Evolutionary conservation across 495 filamentous ascomycete genomes (phyloP).

Genomic region (Podospora fimiseda): DNA sequence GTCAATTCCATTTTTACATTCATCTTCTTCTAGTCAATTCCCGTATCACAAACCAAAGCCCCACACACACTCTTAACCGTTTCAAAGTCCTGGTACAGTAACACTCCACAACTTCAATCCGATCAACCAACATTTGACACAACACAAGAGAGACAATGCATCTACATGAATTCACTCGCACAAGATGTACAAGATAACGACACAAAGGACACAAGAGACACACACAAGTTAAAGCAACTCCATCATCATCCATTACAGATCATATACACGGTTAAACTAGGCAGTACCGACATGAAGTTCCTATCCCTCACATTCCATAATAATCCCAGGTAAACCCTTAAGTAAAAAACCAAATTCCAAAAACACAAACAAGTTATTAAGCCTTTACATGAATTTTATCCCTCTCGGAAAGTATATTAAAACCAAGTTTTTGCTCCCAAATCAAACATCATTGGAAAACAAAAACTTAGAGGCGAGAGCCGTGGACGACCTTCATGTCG

Average conservation of each 20-base stretch:
- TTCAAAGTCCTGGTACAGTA: no score
- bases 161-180: no score
- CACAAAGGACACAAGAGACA: not conserved
- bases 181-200: conserved; percentile 3
- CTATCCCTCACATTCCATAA: not conserved
- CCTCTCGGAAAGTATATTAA: no score
- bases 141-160: no score
- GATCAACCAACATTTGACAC: no score
- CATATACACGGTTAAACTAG: conserved; percentile 29
- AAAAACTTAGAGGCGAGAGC: conserved; percentile 46
- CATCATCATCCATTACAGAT: conserved; percentile 31
- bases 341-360: conserved; percentile 12
- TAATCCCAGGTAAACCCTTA: conserved; percentile 5
- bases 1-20: no score
- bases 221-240: conserved; percentile 9
- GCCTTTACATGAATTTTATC: not conserved
- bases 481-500: conserved; percentile 97
- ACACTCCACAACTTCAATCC: no score
- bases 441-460: no score
- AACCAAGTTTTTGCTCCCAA: no score
- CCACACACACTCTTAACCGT: no score
- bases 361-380: conserved; percentile 3
- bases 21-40: no score
- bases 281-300: not conserved
- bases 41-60: no score